Base-by-base conservation (phyloP, 139 green algal genomes). In the Chlamydomonas incerta region DNA sequence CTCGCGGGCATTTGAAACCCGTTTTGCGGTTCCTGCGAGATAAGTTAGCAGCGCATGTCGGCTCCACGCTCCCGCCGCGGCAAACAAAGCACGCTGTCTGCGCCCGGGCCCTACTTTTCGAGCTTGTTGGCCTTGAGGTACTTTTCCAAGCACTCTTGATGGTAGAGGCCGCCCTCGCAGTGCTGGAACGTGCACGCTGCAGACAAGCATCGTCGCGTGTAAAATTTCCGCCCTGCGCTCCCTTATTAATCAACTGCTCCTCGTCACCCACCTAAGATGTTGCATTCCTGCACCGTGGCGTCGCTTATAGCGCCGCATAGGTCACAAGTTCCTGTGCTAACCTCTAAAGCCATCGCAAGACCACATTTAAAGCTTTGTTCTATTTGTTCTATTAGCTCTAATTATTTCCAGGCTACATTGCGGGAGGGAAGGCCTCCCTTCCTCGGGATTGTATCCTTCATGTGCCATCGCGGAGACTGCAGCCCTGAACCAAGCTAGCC, bases 121-220 rank as follows among this genome's bases (percentile, higher is more conserved):
- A 94, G 86, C 55, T 88, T 88, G 60, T 95, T 94, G 31, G 77
- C 89, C 67, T 93, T 93, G 4, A 98, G 57, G 74, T 94, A 98
- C 74, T 95, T 95, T 87, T 98, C 95, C 55, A 98, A 67, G 88
- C 96, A 98, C 66, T 95, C 90, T 79, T 98, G 96, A 74, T 98
- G 96, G 77, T 98, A 98, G 10, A 96, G 80, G 33, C 83, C 80
- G 0, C 90, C 72, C 13, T 88, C 72, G 90, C 96, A 98, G 35
- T 88, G 79, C 41, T 93, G 84, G 89, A 96, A 98, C 9, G 93
- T 96, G 89, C 96, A 98, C 41, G 41, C 41, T 50, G 41, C 8
- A 8, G 41, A 50, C 41, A 50, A 50, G 41, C 41, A 50, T 50
- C 41, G 41, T 50, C 41, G 41, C 41, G 41, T 50, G 41, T 50